Conservation (phyloP, 1,139 yeast genomes). For the Candida neerlandica region DNA sequence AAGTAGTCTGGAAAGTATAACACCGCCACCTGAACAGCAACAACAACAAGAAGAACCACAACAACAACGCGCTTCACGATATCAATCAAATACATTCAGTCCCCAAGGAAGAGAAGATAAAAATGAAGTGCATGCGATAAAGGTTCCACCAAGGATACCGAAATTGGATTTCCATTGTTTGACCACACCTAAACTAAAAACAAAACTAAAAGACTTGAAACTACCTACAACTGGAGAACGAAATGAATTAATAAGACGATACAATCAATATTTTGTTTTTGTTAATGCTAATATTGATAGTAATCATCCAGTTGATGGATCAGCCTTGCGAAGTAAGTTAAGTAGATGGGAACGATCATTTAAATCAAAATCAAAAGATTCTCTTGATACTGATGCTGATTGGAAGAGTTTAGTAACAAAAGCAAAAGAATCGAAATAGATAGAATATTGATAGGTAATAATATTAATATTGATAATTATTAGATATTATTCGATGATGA, state of each 20-base stretch:
- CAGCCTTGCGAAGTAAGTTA: slow-evolving; percentile 56
- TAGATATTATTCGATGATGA: too few relatives aligned
- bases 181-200: slow-evolving; percentile 62
- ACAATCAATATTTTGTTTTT: slow-evolving; percentile 74
- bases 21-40: slow-evolving; percentile 4
- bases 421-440: neutral
- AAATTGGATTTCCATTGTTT: slow-evolving; percentile 65
- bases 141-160: slow-evolving; percentile 36
- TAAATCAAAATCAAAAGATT: slow-evolving; percentile 1
- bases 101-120: neutral
- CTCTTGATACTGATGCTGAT: neutral
- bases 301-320: slow-evolving; percentile 61
- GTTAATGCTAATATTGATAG: slow-evolving; percentile 87
- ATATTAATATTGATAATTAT: too few relatives aligned
- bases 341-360: slow-evolving; percentile 63
- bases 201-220: slow-evolving; percentile 55
- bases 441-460: too few relatives aligned
- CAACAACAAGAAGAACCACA: slow-evolving; percentile 1
- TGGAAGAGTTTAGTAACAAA: slow-evolving; percentile 1
- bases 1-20: slow-evolving; percentile 4
- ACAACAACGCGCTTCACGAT: neutral
- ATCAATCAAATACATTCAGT: too few relatives aligned
- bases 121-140: neutral
- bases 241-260: slow-evolving; percentile 65
- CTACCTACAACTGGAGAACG: slow-evolving; percentile 67